Percentiles rank a stretch among this genome's conserved stretches.
Conservation (phyloP, 108 stramenopile species). For the Skeletonema menzelii region DNA sequence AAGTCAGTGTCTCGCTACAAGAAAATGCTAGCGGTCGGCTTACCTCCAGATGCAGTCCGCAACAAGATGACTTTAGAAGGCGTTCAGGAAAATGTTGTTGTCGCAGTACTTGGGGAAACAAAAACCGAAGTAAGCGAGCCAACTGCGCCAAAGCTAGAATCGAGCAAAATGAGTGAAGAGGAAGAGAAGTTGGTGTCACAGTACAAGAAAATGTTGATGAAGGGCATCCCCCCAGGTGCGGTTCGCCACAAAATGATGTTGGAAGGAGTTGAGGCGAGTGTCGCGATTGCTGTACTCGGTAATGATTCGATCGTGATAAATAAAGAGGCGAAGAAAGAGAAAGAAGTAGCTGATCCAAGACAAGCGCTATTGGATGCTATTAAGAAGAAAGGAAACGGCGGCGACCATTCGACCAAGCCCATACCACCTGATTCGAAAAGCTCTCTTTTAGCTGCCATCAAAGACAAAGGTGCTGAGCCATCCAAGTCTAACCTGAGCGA, state of each 20-base stretch:
- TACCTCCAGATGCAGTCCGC: not conserved
- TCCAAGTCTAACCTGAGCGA: constrained; percentile 15
- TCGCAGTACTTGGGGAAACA: constrained; percentile 16
- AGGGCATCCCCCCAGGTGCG: constrained; percentile 28
- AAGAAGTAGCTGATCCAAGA: constrained; percentile 33
- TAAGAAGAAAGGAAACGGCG: constrained; percentile 12
- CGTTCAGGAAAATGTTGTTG: not conserved
- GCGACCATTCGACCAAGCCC: constrained; percentile 48
- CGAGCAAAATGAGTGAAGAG: not conserved
- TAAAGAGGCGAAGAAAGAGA: constrained; percentile 33
- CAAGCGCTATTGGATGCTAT: constrained; percentile 50
- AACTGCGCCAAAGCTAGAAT: not conserved
- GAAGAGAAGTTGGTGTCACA: constrained; percentile 19
- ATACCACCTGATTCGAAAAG: constrained; percentile 51
- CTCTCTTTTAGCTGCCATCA: constrained; percentile 21
- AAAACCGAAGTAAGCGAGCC: constrained; percentile 14
- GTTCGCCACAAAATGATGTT: constrained; percentile 26
- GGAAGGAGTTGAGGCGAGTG: not conserved
- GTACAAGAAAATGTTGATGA: constrained; percentile 60
- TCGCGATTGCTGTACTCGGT: not conserved
- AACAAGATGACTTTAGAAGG: not conserved
- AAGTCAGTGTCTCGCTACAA: not conserved
- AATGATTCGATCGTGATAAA: constrained; percentile 14
- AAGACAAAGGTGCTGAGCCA: not conserved
- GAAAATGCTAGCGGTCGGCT: not conserved